These are phyloP conservation scores for Scheffersomyces lignicola DNA, from an alignment of 1,139 yeast species.

Conservation along the genomic window DNA sequence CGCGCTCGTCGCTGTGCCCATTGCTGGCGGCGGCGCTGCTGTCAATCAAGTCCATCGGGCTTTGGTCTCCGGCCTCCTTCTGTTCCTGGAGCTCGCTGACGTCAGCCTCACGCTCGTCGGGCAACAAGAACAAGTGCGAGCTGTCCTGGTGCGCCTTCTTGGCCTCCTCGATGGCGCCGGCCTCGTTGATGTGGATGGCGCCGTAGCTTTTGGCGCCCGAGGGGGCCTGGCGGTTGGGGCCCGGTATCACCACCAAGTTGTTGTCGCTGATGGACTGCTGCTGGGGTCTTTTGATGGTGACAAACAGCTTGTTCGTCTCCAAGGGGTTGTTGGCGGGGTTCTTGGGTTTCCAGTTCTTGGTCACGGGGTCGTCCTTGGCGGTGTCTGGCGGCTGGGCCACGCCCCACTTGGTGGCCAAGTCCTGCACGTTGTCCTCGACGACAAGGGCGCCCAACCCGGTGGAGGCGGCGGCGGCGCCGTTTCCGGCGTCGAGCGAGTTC, in stretches of 20 bases:
- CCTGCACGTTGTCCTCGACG: slow-evolving; percentile 1
- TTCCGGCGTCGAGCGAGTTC: slow-evolving; percentile 33
- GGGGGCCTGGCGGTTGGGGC: slow-evolving; percentile 18
- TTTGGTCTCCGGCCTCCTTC: slow-evolving; percentile 6
- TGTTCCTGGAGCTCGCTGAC: slow-evolving; percentile 21
- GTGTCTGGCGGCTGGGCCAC: slow-evolving; percentile 5
- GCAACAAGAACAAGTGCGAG: slow-evolving; percentile 21
- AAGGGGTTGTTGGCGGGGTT: slow-evolving; percentile 85
- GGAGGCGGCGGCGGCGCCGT: neutral
- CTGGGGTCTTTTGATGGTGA: slow-evolving; percentile 62
- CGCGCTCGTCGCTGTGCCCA: slow-evolving; percentile 4
- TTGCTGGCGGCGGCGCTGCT: neutral
- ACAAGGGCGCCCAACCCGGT: slow-evolving; percentile 5
- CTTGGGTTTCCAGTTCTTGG: slow-evolving; percentile 48
- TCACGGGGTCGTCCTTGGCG: slow-evolving; percentile 5
- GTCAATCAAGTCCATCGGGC: slow-evolving; percentile 3
- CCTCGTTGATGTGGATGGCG: slow-evolving; percentile 49
- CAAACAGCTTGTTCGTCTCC: slow-evolving; percentile 67
- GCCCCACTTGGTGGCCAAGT: slow-evolving; percentile 2
- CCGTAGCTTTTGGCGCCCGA: slow-evolving; percentile 29
- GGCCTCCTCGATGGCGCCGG: slow-evolving; percentile 47
- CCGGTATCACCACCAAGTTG: slow-evolving; percentile 20
- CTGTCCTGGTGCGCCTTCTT: slow-evolving; percentile 9
- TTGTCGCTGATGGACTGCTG: slow-evolving; percentile 19
- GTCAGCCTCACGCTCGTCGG: slow-evolving; percentile 31